Conservation (phyloP, 2,329 filamentous ascomycete species). For the Stachybotrys elegans region DNA sequence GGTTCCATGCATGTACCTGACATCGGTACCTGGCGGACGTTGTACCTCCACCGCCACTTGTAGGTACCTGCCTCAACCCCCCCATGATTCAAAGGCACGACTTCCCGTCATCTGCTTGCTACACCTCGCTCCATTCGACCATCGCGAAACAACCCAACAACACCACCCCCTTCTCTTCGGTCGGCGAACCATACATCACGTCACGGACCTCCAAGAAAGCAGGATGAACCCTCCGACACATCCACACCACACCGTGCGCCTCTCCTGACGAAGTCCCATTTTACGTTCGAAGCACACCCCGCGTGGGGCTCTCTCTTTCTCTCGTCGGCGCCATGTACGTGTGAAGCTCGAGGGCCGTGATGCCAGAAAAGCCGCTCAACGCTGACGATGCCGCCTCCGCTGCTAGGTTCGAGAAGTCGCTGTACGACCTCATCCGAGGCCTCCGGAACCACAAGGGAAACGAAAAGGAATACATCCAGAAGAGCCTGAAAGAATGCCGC, state of each 20-base stretch:
- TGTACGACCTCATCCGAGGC: conserved; percentile 97
- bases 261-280: too few species aligned
- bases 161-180: neutral
- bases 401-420: conserved; percentile 95
- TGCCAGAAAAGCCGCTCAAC: too few species aligned
- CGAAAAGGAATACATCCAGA: conserved; percentile 92
- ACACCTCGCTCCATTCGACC: too few species aligned
- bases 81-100: too few species aligned
- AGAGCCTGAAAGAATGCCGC: conserved; percentile 91
- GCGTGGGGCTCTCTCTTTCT: conserved; percentile 11
- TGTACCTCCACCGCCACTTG: too few species aligned
- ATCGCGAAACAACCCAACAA: neutral
- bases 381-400: conserved; percentile 17
- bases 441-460: conserved; percentile 92
- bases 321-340: conserved; percentile 16
- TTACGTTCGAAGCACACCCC: too few species aligned
- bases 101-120: too few species aligned
- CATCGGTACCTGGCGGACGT: too few species aligned
- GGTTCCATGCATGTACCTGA: too few species aligned
- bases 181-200: too few species aligned
- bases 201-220: neutral
- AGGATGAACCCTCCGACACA: neutral
- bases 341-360: too few species aligned
- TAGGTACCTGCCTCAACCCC: too few species aligned
- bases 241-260: neutral